These are phyloP conservation scores for Colletotrichum melonis DNA, from an alignment of 2,329 filamentous ascomycete species.

Conservation along the genomic window DNA sequence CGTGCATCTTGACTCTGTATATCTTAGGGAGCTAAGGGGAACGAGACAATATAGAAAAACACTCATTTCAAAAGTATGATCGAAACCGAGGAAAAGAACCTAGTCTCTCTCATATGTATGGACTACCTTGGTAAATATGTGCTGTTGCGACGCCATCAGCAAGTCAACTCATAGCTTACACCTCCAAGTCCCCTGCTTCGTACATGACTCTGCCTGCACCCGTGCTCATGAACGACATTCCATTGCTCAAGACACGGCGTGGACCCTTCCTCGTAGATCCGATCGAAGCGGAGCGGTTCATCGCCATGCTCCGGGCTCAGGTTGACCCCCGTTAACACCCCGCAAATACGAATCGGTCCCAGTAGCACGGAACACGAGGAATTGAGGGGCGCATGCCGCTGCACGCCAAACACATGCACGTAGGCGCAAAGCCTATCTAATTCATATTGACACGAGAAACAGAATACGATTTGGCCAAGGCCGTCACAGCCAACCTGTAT, in stretches of 20 bases:
- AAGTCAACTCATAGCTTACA: not conserved
- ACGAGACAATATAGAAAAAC: no score
- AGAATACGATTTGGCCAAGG: slow-evolving; percentile 5
- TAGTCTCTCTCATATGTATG: not conserved
- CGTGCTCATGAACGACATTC: not conserved
- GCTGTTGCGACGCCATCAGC: not conserved
- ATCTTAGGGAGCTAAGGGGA: no score
- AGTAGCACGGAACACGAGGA: slow-evolving; percentile 17
- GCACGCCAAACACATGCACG: slow-evolving; percentile 4
- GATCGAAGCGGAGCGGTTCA: slow-evolving; percentile 4
- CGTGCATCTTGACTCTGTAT: not conserved
- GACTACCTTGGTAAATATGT: not conserved
- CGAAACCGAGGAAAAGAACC: no score
- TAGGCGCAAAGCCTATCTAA: not conserved
- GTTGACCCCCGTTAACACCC: slow-evolving; percentile 20
- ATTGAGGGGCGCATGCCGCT: slow-evolving; percentile 7
- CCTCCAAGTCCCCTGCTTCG: not conserved
- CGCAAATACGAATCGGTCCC: slow-evolving; percentile 30
- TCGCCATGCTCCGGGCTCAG: slow-evolving; percentile 9
- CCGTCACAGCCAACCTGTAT: slow-evolving; percentile 31
- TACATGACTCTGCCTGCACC: not conserved
- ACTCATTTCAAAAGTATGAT: no score
- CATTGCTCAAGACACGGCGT: slow-evolving; percentile 4
- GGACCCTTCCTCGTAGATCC: slow-evolving; percentile 8
- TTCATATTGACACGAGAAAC: not conserved